A percentile compares a stretch with the other conserved stretches of the same genome.
Evolutionary conservation across 139 green algal species (phyloP).

Genomic region (Pleodorina starrii): DNA sequence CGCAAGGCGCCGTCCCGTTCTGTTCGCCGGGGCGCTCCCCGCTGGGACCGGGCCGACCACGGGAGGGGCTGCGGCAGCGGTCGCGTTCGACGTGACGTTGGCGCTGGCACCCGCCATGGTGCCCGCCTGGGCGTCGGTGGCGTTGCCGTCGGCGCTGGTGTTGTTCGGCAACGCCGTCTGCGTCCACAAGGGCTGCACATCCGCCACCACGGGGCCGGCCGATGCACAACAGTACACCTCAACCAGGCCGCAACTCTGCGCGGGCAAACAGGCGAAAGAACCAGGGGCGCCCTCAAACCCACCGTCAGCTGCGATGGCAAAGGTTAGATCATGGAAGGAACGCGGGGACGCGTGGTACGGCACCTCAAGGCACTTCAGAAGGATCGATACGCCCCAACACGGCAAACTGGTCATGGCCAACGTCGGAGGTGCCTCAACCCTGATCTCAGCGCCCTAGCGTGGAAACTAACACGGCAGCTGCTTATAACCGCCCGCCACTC

Average conservation of each 20-base stretch:
- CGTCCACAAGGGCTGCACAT: not conserved
- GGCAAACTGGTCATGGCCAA: too few species aligned
- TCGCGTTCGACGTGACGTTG: not conserved
- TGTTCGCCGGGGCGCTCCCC: not conserved
- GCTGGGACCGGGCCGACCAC: not conserved
- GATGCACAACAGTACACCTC: not conserved
- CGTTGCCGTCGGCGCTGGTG: not conserved
- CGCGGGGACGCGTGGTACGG: too few species aligned
- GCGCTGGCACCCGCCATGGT: not conserved
- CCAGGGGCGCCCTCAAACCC: too few species aligned
- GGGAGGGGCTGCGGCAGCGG: not conserved
- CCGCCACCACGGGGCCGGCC: not conserved
- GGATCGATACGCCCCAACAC: too few species aligned
- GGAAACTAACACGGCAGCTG: too few species aligned
- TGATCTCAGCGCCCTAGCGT: too few species aligned
- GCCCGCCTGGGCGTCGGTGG: not conserved
- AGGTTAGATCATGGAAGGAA: too few species aligned
- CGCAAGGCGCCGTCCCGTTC: not conserved
- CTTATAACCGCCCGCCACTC: too few species aligned
- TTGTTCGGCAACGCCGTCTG: not conserved
- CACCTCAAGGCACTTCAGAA: too few species aligned
- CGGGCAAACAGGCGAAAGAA: not conserved
- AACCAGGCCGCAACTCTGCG: not conserved
- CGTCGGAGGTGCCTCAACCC: too few species aligned
- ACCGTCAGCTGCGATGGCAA: too few species aligned